Conservation (phyloP, 2,329 filamentous ascomycete species). For the Monilinia vaccinii-corymbosi region DNA sequence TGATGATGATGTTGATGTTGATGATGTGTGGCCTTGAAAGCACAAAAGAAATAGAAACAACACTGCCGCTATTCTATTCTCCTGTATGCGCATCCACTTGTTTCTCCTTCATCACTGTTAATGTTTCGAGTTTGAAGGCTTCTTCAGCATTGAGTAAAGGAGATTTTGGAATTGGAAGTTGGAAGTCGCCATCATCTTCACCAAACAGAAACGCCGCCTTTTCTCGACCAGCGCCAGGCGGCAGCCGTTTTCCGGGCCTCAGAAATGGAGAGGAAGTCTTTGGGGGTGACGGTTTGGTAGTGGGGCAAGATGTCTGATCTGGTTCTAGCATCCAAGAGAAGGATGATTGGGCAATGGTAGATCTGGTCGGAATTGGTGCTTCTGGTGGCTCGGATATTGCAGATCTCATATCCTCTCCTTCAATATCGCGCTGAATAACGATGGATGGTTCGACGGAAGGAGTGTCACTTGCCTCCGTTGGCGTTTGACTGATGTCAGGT, state of each 20-base stretch:
- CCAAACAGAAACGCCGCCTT: constrained; percentile 31
- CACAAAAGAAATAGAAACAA: not conserved
- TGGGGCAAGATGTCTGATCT: constrained; percentile 18
- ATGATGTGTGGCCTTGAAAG: not conserved
- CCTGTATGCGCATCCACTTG: not conserved
- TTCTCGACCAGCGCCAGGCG: constrained; percentile 23
- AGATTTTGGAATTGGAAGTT: constrained; percentile 7
- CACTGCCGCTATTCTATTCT: not conserved
- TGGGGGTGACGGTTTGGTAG: constrained; percentile 18
- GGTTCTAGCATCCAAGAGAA: constrained; percentile 72
- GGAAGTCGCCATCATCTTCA: constrained; percentile 23
- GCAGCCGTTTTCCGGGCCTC: constrained; percentile 22
- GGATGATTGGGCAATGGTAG: constrained; percentile 61
- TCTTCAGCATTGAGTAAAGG: constrained; percentile 21
- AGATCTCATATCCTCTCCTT: constrained; percentile 4
- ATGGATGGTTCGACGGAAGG: not conserved
- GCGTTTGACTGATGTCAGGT: not conserved
- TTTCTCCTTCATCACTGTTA: constrained; percentile 20
- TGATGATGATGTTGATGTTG: not conserved
- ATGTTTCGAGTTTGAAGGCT: constrained; percentile 24
- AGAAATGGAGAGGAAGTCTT: constrained; percentile 26
- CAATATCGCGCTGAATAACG: not conserved
- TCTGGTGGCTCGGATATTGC: constrained; percentile 15
- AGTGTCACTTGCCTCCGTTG: not conserved
- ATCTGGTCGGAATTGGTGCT: constrained; percentile 49